A percentile compares a stretch with the other conserved stretches of the same genome.
Conservation (phyloP, 2,329 filamentous ascomycete species). For the Metarhizium guizhouense region DNA sequence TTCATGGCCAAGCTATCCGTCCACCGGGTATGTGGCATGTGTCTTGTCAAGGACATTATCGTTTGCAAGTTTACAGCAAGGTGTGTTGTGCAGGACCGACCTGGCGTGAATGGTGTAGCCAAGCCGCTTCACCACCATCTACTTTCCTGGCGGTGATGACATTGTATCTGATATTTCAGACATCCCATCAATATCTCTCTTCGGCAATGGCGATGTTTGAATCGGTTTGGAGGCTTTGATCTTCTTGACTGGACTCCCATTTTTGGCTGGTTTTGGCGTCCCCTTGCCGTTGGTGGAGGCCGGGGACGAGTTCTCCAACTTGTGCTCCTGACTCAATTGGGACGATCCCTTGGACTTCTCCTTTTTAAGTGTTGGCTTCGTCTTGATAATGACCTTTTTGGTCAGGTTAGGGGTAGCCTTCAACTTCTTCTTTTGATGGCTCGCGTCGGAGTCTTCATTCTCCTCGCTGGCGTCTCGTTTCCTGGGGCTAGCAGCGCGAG, state of each 20-base stretch:
- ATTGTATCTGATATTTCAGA: slow-evolving; percentile 49
- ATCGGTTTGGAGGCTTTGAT: slow-evolving; percentile 37
- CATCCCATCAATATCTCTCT: slow-evolving; percentile 39
- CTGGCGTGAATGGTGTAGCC: not conserved
- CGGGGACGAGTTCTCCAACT: slow-evolving; percentile 20
- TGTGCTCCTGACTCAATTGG: slow-evolving; percentile 40
- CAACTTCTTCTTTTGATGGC: slow-evolving; percentile 50
- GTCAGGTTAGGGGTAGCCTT: slow-evolving; percentile 33
- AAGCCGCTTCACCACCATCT: not conserved
- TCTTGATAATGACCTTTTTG: slow-evolving; percentile 50
- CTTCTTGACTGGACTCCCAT: slow-evolving; percentile 32
- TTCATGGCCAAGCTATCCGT: not conserved
- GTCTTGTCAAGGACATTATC: not conserved
- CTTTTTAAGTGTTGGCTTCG: slow-evolving; percentile 41
- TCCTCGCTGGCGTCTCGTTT: slow-evolving; percentile 51
- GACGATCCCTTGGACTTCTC: slow-evolving; percentile 46
- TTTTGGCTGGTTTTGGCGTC: slow-evolving; percentile 27
- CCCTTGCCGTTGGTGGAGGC: slow-evolving; percentile 8
- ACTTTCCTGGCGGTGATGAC: slow-evolving; percentile 39
- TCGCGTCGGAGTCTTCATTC: slow-evolving; percentile 41
- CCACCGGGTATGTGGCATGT: not conserved
- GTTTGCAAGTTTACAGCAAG: not conserved
- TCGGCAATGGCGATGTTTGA: slow-evolving; percentile 39
- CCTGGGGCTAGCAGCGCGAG: slow-evolving; percentile 44
- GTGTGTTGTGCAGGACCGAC: not conserved